These are phyloP conservation scores for Symbiodinium natans DNA, from an alignment of 73 alveolate genomes.

Conservation along the genomic window DNA sequence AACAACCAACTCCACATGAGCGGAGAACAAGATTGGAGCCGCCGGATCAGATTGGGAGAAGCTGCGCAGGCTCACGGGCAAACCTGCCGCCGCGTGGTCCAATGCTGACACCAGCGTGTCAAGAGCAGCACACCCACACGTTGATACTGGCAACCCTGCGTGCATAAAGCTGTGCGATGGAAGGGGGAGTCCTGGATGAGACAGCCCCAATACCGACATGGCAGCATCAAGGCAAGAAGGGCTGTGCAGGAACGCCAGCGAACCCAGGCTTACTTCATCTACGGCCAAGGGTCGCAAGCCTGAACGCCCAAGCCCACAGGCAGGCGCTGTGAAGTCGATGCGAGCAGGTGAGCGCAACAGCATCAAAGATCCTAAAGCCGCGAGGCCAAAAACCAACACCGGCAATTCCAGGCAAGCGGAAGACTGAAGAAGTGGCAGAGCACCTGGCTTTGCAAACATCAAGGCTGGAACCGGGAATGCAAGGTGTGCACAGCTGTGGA, in stretches of 20 bases:
- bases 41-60: background rate
- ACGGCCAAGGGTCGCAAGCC: background rate
- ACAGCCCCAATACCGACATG: background rate
- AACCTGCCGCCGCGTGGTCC: background rate
- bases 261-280: background rate
- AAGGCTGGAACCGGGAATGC: background rate
- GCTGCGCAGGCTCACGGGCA: background rate
- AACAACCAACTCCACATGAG: background rate
- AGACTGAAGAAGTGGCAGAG: background rate
- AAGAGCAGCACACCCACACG: background rate
- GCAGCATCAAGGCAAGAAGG: background rate
- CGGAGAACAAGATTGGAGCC: background rate
- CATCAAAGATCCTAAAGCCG: background rate
- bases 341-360: background rate
- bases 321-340: background rate
- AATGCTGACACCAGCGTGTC: background rate
- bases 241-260: background rate
- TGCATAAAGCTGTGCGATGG: background rate
- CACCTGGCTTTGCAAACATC: background rate
- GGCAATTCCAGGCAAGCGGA: background rate
- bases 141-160: background rate
- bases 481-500: background rate
- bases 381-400: background rate
- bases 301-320: background rate
- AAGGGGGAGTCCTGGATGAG: background rate